Evolutionary conservation across 2,329 filamentous ascomycete species (phyloP), one percentile per base, ranked within the genome.

Genomic region (Hypoxylon sp.): DNA sequence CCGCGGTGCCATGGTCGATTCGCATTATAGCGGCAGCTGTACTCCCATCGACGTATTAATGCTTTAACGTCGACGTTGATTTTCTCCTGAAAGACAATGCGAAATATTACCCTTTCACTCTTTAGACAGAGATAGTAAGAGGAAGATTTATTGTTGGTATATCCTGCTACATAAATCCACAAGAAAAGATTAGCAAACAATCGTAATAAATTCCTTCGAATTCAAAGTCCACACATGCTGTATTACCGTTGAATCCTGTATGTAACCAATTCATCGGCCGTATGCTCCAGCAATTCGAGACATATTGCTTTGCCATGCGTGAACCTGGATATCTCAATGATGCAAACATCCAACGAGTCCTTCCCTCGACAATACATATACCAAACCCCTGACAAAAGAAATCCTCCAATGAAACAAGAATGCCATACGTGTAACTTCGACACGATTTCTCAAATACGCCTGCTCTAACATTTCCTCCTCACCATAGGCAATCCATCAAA

Each of bases 381-480:
- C 68, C 63, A 42, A 66, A 29, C 57, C 61, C 46, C 17, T 42
- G 35, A 71, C 65, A 71, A 71, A 72, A 11, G 44, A 70, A n/a
- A 71, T 66, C 63, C 68, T 52, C 56, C 65, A 13, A 26, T 39
- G 19, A 64, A 66, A 67, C 70, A 68, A 70, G 68, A 68, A 9
- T 60, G 65, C 66, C 70, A 39, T 44, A 42, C 26, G 50, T 66
- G 19, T 48, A n/a, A n/a, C 31, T 51, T 13, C 29, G 50, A 67
- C 63, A 57, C 42, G 24, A n/a, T 19, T 8, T 31, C 8, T 39
- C 24, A 33, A 53, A 53, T 24, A 13, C 19, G 11, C 33, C 33
- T 37, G 5, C 14, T 26, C 35, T 22, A 0, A 11, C 9, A 22
- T 10, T 17, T 22, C 39, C 35, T 46, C n/a, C 26, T 44, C 29